Evolutionary conservation across 73 alveolate species (phyloP).

Genomic region (Paramecium tetraurelia): DNA sequence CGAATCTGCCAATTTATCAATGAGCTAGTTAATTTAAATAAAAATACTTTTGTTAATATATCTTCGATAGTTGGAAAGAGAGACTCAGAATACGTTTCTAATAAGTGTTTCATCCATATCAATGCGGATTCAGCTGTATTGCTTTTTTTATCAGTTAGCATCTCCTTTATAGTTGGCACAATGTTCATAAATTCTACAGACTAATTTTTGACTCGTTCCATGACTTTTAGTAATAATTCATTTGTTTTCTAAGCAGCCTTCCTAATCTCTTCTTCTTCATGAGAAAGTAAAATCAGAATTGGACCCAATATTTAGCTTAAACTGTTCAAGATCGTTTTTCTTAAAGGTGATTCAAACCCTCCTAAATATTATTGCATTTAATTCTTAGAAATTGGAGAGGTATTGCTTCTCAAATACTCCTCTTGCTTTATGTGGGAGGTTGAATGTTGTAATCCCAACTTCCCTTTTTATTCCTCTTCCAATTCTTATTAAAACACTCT

Average conservation of each 20-base stretch:
- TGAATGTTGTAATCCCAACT: neutral
- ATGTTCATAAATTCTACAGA: conserved; percentile 56
- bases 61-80: conserved; percentile 30
- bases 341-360: conserved; percentile 27
- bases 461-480: conserved; percentile 20
- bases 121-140: conserved; percentile 61
- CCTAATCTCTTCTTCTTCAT: conserved; percentile 62
- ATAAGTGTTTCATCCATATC: conserved; percentile 60
- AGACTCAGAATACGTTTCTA: conserved; percentile 36
- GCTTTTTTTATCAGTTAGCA: conserved; percentile 49
- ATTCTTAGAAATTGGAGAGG: neutral
- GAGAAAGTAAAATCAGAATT: neutral
- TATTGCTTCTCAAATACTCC: neutral
- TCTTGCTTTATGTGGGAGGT: neutral
- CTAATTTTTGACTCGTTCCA: conserved; percentile 42
- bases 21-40: neutral
- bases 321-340: conserved; percentile 5
- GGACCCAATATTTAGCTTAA: conserved; percentile 44
- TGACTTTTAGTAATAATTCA: conserved; percentile 42
- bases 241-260: conserved; percentile 60
- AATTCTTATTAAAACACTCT: conserved; percentile 36
- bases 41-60: conserved; percentile 22
- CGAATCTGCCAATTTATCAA: conserved; percentile 56
- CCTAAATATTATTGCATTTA: neutral
- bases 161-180: conserved; percentile 52